Evolutionary conservation across 306 rosid genomes (phyloP).

Genomic region (Casuarina cunninghamiana): DNA sequence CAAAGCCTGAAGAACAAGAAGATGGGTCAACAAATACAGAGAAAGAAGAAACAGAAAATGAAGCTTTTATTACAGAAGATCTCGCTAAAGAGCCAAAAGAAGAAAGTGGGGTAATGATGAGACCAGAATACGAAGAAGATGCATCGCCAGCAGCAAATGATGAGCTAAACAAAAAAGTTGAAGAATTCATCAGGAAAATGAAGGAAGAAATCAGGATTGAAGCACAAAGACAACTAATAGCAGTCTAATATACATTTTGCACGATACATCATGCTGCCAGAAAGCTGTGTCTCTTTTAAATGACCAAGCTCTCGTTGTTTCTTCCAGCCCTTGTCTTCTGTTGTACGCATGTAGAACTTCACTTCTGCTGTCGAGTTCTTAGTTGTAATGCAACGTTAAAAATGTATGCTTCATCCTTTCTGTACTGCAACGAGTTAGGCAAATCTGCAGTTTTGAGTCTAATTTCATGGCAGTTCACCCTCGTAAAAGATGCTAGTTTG

Average conservation of each 20-base stretch:
- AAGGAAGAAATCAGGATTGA: constrained; percentile 39
- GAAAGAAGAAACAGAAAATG: constrained; percentile 11
- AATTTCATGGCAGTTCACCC: not conserved
- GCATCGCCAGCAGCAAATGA: constrained; percentile 26
- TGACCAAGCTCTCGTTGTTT: constrained; percentile 18
- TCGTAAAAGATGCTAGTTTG: not conserved
- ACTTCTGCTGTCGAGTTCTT: not conserved
- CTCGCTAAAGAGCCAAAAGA: not conserved
- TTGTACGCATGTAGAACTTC: not conserved
- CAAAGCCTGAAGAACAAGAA: constrained; percentile 15
- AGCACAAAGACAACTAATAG: constrained; percentile 37
- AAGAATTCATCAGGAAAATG: constrained; percentile 64
- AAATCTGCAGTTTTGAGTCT: not conserved
- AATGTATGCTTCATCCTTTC: not conserved
- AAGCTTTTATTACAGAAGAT: constrained; percentile 14
- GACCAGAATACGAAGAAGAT: constrained; percentile 10
- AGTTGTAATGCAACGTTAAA: not conserved
- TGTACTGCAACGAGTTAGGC: not conserved
- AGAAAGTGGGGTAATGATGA: not conserved
- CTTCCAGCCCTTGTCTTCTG: not conserved
- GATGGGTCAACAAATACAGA: not conserved
- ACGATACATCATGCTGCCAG: not conserved
- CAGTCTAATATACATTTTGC: constrained; percentile 33
- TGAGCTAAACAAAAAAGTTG: constrained; percentile 67
- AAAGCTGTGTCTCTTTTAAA: constrained; percentile 27